Conservation (phyloP, 176 grass and related monocot species). For the Oryza punctata region DNA sequence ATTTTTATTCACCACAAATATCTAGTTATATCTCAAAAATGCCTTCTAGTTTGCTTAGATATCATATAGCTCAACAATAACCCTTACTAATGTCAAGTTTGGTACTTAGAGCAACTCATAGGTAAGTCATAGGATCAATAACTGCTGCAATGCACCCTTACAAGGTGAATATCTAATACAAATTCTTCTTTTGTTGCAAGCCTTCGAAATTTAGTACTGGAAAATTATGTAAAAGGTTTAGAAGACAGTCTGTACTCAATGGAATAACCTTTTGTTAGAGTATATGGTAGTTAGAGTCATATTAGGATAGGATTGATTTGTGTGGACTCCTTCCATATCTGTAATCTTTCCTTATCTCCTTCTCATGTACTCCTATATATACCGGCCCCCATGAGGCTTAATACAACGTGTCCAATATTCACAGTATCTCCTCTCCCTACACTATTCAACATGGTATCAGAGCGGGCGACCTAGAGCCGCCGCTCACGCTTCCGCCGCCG, state of each 20-base stretch:
- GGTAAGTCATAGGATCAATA: constrained; percentile 1
- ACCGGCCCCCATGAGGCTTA: too few relatives aligned
- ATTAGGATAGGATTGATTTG: too few relatives aligned
- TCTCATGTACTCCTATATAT: too few relatives aligned
- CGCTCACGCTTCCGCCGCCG: too few relatives aligned
- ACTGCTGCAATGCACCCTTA: neutral
- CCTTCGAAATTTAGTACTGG: neutral
- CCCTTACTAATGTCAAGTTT: neutral
- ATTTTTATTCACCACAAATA: neutral
- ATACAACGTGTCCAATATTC: too few relatives aligned
- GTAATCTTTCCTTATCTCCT: too few relatives aligned
- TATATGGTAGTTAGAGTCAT: too few relatives aligned
- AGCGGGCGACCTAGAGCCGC: too few relatives aligned
- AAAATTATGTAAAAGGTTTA: neutral
- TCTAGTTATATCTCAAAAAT: constrained; percentile 5
- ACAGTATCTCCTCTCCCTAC: too few relatives aligned
- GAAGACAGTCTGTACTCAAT: neutral
- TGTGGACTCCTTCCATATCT: too few relatives aligned
- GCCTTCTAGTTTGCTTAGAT: neutral
- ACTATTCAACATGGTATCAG: too few relatives aligned
- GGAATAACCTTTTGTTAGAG: too few relatives aligned
- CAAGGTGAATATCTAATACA: constrained; percentile 23
- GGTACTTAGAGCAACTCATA: constrained; percentile 17
- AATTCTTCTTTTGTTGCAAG: neutral
- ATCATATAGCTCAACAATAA: constrained; percentile 9